These are phyloP conservation scores for Acmispon strigosus DNA, from an alignment of 306 rosid species.

Conservation along the genomic window DNA sequence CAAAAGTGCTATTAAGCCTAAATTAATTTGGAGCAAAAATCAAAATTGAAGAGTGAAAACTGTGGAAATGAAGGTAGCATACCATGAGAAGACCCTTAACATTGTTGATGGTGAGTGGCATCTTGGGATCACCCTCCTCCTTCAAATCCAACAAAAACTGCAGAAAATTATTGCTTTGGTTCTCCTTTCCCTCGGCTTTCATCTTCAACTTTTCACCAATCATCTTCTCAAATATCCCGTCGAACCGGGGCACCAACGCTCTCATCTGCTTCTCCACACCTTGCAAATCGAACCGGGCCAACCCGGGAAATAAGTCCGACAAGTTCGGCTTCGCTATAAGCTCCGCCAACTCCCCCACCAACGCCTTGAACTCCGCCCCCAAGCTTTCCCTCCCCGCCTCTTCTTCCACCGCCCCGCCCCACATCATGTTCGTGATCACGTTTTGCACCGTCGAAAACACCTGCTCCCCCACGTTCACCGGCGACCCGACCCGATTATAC, in stretches of 20 bases:
- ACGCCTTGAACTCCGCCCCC: conserved; percentile 57
- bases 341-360: conserved; percentile 35
- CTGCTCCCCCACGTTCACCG: conserved; percentile 50
- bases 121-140: conserved; percentile 48
- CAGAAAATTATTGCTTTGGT: conserved; percentile 38
- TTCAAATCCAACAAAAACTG: conserved; percentile 52
- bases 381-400: conserved; percentile 38
- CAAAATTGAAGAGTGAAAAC: too few relatives aligned
- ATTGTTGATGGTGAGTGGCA: conserved; percentile 41
- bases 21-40: too few relatives aligned
- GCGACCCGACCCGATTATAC: conserved; percentile 29
- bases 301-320: conserved; percentile 59
- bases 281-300: conserved; percentile 80
- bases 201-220: conserved; percentile 27
- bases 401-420: conserved; percentile 67
- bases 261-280: conserved; percentile 47
- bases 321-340: conserved; percentile 51
- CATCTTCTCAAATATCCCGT: conserved; percentile 50
- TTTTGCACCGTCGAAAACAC: conserved; percentile 47
- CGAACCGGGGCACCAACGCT: conserved; percentile 23
- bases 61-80: neutral
- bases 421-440: conserved; percentile 57
- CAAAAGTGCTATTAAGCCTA: too few relatives aligned
- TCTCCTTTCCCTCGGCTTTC: neutral
- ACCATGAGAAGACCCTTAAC: conserved; percentile 73